Evolutionary conservation across 2,329 filamentous ascomycete species (phyloP).

Genomic region (Aspergillus versicolor): DNA sequence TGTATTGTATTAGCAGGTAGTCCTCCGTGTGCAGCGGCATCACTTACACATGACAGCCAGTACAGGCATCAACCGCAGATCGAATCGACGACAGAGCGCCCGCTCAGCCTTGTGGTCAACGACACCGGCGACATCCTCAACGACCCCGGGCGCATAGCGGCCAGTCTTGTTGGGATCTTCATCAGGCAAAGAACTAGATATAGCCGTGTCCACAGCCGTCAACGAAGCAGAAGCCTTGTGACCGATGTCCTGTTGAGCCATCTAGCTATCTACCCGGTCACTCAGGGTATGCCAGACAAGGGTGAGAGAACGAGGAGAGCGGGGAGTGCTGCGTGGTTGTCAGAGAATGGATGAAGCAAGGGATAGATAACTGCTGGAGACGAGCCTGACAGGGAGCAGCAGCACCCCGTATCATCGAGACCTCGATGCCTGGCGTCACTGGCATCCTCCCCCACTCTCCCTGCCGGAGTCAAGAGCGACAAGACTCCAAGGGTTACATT

Average conservation of each 20-base stretch:
- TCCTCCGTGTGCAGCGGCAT: background rate
- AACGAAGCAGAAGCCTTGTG: background rate
- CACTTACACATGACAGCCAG: constrained; percentile 56
- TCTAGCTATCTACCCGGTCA: background rate
- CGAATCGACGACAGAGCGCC: constrained; percentile 55
- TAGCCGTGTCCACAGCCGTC: constrained; percentile 9
- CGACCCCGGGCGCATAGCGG: constrained; percentile 15
- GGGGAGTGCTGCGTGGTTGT: background rate
- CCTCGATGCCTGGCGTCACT: constrained; percentile 4
- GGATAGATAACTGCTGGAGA: constrained; percentile 10
- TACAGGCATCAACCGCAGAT: constrained; percentile 52
- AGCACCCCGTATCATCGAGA: constrained; percentile 3
- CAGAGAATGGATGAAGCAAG: constrained; percentile 2
- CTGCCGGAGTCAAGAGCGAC: background rate
- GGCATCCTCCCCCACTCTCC: background rate
- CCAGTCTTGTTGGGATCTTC: constrained; percentile 15
- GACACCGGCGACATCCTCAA: constrained; percentile 31
- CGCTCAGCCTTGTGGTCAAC: constrained; percentile 49
- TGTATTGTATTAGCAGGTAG: constrained; percentile 13
- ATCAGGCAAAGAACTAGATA: constrained; percentile 10
- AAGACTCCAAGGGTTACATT: constrained; percentile 10
- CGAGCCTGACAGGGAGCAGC: background rate
- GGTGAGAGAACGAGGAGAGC: background rate
- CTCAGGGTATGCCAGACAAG: background rate
- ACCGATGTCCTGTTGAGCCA: background rate